These are phyloP conservation scores for Citrus cavaleriei DNA, from an alignment of 345 rosid species.

Conservation along the genomic window DNA sequence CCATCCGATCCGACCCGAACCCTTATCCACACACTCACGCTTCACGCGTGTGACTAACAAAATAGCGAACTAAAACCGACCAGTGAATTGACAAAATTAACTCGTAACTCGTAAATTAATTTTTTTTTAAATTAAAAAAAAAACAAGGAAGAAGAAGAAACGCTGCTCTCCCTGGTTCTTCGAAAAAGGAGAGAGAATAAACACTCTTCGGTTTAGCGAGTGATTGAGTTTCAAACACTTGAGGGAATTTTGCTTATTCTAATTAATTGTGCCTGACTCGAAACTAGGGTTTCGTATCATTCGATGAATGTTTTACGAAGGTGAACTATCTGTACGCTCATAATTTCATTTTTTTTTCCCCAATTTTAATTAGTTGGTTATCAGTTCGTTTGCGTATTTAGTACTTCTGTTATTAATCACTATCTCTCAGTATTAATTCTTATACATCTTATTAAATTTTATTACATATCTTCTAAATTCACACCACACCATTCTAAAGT, in stretches of 20 bases:
- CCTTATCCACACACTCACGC: conserved; percentile 8
- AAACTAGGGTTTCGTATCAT: conserved; percentile 36
- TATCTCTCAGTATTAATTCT: conserved; percentile 8
- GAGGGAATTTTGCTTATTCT: conserved; percentile 1
- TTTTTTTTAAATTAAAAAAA: background rate
- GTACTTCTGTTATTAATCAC: conserved; percentile 12
- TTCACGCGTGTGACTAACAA: conserved; percentile 26
- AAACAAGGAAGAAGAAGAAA: conserved; percentile 24
- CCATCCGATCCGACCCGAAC: conserved; percentile 10
- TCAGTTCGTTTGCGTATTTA: conserved; percentile 10
- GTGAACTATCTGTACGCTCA: conserved; percentile 18
- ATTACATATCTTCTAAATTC: background rate
- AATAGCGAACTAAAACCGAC: conserved; percentile 23
- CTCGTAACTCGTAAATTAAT: background rate
- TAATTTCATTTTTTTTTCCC: background rate
- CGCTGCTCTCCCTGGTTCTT: conserved; percentile 27
- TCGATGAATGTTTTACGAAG: conserved; percentile 11
- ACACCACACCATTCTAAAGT: background rate
- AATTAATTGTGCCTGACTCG: conserved; percentile 13
- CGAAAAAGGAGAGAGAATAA: conserved; percentile 7
- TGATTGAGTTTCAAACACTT: background rate
- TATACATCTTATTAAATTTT: conserved; percentile 9
- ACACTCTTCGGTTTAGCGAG: conserved; percentile 11
- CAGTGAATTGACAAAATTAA: conserved; percentile 20
- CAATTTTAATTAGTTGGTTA: background rate